phyloP scores from a whole-genome alignment of 306 rosid genomes.

The Fagus crenata region DNA sequence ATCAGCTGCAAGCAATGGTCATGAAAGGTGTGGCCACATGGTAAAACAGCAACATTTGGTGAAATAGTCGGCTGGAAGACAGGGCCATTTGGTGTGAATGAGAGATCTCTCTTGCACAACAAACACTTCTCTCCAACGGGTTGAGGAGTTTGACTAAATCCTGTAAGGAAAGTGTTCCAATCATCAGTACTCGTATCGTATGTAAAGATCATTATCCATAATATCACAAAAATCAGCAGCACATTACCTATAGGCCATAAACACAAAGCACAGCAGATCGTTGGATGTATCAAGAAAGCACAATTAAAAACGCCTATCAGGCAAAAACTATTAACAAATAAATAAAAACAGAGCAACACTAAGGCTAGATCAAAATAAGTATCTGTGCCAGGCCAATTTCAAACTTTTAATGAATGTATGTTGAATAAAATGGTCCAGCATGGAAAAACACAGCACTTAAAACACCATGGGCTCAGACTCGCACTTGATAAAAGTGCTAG shows the following conservation, averaged over 20 bases:
- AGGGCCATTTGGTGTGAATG: constrained; percentile 52
- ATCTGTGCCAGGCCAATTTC: too few species aligned
- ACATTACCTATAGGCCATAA: too few species aligned
- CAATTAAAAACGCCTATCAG: too few species aligned
- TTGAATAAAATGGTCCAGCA: neutral
- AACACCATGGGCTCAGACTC: neutral
- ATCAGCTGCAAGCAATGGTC: constrained; percentile 54
- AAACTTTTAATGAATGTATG: neutral
- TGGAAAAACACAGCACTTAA: neutral
- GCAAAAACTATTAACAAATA: too few species aligned
- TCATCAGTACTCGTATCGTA: neutral
- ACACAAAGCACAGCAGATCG: neutral
- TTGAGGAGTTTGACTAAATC: constrained; percentile 20
- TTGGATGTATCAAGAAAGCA: neutral
- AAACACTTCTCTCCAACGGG: constrained; percentile 49
- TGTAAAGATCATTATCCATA: too few species aligned
- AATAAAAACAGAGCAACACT: too few species aligned
- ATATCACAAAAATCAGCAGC: too few species aligned
- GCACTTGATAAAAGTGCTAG: neutral
- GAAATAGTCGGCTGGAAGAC: constrained; percentile 30
- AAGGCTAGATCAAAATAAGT: too few species aligned
- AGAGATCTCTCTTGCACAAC: constrained; percentile 65
- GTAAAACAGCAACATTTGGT: constrained; percentile 50
- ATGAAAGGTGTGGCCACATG: constrained; percentile 74
- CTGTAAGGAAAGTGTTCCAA: constrained; percentile 15